phyloP scores from a whole-genome alignment of 75 land plant species.

The Larix kaempferi region DNA sequence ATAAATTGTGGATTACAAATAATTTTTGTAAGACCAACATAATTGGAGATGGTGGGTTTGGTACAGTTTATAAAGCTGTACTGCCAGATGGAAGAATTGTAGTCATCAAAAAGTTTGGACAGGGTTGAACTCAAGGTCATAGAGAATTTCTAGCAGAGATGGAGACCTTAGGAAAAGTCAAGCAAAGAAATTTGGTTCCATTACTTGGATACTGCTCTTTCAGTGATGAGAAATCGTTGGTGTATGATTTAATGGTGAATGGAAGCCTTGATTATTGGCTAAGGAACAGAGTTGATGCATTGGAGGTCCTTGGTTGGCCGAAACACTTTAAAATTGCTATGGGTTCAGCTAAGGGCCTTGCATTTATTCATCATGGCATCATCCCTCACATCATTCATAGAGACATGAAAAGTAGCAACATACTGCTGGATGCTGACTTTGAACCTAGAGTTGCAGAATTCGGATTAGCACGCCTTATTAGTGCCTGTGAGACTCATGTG shows the following conservation, averaged over 20 bases:
- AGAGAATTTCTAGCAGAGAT: conserved; percentile 49
- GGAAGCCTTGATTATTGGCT: conserved; percentile 41
- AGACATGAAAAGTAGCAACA: conserved; percentile 44
- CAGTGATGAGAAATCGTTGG: conserved; percentile 39
- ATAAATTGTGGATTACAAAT: conserved; percentile 34
- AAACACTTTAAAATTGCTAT: conserved; percentile 33
- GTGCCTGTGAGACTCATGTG: conserved; percentile 46
- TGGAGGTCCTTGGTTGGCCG: conserved; percentile 32
- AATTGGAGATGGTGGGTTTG: conserved; percentile 48
- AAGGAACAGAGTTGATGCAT: conserved; percentile 32
- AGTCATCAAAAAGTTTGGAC: conserved; percentile 36
- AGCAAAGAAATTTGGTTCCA: conserved; percentile 40
- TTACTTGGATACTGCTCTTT: conserved; percentile 46
- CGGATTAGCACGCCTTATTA: conserved; percentile 39
- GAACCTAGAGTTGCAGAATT: conserved; percentile 43
- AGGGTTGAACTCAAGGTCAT: conserved; percentile 23
- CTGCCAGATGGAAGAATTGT: conserved; percentile 31
- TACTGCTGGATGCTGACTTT: conserved; percentile 34
- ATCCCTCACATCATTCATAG: conserved; percentile 47
- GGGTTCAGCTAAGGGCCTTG: conserved; percentile 30
- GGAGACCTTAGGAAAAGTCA: conserved; percentile 47
- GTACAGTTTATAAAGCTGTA: conserved; percentile 39
- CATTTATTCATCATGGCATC: conserved; percentile 42
- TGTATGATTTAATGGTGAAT: conserved; percentile 42
- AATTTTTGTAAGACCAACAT: conserved; percentile 37